Evolutionary conservation across 345 rosid species (phyloP).

Genomic region (Melaleuca alternifolia): DNA sequence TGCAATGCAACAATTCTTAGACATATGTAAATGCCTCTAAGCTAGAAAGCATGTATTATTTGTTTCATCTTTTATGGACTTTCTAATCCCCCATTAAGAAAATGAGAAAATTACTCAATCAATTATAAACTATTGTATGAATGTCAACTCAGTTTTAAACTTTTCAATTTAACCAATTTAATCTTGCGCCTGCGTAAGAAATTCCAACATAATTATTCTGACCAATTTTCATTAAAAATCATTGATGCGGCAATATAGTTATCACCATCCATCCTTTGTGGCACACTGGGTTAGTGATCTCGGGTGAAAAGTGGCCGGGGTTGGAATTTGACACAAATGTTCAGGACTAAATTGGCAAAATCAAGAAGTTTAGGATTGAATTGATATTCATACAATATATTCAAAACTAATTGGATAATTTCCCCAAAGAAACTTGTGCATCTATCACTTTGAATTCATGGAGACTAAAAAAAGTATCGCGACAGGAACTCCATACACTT

Average conservation of each 20-base stretch:
- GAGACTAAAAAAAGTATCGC: background rate
- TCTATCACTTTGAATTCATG: background rate
- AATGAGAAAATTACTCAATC: background rate
- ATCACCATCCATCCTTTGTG: background rate
- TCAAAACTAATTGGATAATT: background rate
- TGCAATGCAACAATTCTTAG: background rate
- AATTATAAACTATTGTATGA: background rate
- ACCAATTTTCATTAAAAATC: background rate
- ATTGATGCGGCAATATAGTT: fast-evolving
- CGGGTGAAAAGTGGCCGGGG: background rate
- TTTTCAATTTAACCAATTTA: background rate
- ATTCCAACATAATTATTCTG: background rate
- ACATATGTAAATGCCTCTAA: background rate
- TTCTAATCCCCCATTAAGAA: background rate
- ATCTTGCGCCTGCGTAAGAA: background rate
- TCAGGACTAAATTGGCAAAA: background rate
- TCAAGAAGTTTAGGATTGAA: background rate
- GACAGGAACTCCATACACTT: background rate
- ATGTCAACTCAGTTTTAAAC: background rate
- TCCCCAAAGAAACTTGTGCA: background rate
- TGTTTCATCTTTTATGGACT: background rate
- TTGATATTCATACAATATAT: background rate
- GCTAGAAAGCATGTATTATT: background rate
- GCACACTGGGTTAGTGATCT: background rate
- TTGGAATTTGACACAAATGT: background rate